Conservation (phyloP, 441 rosid genomes). For the Gossypium laxum region DNA sequence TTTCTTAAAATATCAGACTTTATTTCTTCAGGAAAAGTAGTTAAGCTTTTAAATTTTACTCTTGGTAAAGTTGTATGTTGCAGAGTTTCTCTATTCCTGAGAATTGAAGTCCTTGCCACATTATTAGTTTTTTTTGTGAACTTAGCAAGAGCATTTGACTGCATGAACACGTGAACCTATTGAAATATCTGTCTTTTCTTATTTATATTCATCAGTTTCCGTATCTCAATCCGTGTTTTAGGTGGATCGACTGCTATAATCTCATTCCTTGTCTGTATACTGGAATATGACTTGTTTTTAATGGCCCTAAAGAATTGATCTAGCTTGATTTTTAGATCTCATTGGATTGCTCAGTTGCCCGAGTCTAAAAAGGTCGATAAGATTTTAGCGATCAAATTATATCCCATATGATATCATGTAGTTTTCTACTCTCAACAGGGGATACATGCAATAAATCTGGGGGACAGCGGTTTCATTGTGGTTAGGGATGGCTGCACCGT, state of each 20-base stretch:
- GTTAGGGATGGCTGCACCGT: conserved; percentile 50
- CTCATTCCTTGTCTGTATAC: not conserved
- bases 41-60: not conserved
- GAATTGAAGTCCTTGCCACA: not conserved
- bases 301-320: not conserved
- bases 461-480: conserved; percentile 68
- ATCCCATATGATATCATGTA: not conserved
- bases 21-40: not conserved
- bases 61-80: not conserved
- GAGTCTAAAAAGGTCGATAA: not conserved
- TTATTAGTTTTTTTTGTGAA: not conserved
- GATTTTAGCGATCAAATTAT: not conserved
- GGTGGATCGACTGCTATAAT: not conserved
- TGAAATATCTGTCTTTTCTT: not conserved
- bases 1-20: not conserved
- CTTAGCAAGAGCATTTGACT: not conserved
- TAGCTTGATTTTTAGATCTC: not conserved
- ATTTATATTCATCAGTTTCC: not conserved
- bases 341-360: not conserved
- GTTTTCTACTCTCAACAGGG: conserved; percentile 27
- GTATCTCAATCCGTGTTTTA: not conserved
- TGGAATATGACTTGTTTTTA: not conserved
- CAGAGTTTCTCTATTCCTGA: not conserved
- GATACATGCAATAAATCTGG: conserved; percentile 55
- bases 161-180: not conserved